Base-by-base conservation (phyloP, 371 early-diverging fungal genomes). In the Thermomucor indicae-seudaticae region DNA sequence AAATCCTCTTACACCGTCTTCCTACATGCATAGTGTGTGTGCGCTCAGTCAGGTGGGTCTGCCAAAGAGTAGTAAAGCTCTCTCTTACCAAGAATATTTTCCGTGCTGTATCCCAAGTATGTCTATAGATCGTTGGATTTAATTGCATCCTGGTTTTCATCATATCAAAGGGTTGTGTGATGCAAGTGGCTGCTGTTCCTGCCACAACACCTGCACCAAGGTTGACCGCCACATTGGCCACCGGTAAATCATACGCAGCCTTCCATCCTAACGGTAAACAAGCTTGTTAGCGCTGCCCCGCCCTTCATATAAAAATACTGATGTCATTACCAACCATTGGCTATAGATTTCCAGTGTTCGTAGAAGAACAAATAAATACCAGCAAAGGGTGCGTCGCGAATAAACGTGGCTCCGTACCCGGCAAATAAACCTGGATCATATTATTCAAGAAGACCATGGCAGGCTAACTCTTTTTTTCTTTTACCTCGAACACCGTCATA, bases 291-390 rank as follows among this genome's bases (percentile, higher is more conserved):
- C 20, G 6, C 8, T 2, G n/a, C 8, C 10, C 8, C 22, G 23
- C 25, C 10, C 25, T 8, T 24, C 43, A 23, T 4, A 22, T 19
- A 8, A 23, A 5, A n/a, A 43, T 22, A 28, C 7, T 43, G 11
- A 46, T 31, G 27, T 19, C 22, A 30, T 22, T 37, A 24, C 59
- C 30, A 76, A 81, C 77, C 68, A 41, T 79, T 68, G 7, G 78
- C 58, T 25, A 53, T 46, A 31, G 60, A 22, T 45, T 92, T 91
- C 44, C 67, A 70, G 4, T 82, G 69, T 65, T 96, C 96, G 60
- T 97, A 97, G 47, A 93, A 80, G n/a, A 89, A 76, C 12, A 97
- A 76, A 60, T 96, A 96, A n/a, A 95, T 79, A 8, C 97, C 98
- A 17, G 98, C 94, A 66, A 90, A 85, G 16, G 98, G 98, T 2